Base-by-base conservation (phyloP, 192 early-diverging fungal genomes). In the Kappamyces sp. region DNA sequence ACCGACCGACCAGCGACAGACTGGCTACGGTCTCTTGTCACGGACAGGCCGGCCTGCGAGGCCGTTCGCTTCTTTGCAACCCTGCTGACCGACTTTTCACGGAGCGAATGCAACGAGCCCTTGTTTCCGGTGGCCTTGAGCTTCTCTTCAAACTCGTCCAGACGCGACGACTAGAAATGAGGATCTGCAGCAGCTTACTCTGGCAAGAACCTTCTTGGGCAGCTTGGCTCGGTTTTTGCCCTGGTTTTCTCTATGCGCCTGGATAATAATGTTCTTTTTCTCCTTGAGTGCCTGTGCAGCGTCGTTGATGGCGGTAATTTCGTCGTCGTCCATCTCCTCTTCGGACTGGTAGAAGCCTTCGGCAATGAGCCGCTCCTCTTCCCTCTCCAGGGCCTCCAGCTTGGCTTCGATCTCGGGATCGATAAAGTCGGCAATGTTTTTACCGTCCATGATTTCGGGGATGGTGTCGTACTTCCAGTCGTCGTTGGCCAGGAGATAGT, bases 371-470 rank as follows among this genome's bases (percentile, higher is more conserved):
- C 86, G 77, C 75, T 97, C 95, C 77, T 99, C 97, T 72, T 99
- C 97, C 61, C 87, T 84, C 71, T 99, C 95, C 38, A 99, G 81
- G 60, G 86, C 92, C 31, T 90, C 93, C 61, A 99, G 74, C 66
- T 88, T 88, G 70, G 93, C 90, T 65, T 92, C 93, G 70, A 99
- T 98, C 3, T 98, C 93, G 35, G 94, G 79, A 77, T 99, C 97
- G 68, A 98, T 76, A 72, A 98, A 99, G 78, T 99, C 97, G 15
- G 92, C 91, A 38, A 99, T 83, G 76, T 99, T 99, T 79, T 92
- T 90, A 66, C 95, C 95, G 66, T 98, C 86, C 85, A 93, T 88
- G 73, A 99, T 93, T 78, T 99, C 97, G 39, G 97, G 97, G 52
- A 99, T 94, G 41, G 75, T 75, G 74, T 99, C 97, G 77, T 97